These are phyloP conservation scores for Citrullus amarus DNA, from an alignment of 306 rosid genomes.

Conservation along the genomic window DNA sequence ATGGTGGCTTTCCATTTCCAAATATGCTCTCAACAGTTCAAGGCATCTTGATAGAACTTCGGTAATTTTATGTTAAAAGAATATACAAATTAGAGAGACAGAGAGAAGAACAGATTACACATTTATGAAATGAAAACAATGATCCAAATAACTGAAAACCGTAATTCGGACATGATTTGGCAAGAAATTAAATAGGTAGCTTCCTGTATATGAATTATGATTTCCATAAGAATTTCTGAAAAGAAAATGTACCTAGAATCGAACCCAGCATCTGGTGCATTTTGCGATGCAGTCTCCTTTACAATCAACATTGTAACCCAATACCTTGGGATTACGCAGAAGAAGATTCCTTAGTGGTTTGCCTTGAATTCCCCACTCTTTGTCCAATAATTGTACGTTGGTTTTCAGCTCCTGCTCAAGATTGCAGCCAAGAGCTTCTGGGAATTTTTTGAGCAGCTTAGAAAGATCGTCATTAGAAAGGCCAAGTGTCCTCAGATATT, in stretches of 20 bases:
- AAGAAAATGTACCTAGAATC: conserved; percentile 36
- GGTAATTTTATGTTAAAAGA: neutral
- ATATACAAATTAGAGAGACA: neutral
- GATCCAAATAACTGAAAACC: neutral
- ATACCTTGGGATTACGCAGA: conserved; percentile 72
- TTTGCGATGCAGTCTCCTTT: conserved; percentile 90
- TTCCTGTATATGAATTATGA: neutral
- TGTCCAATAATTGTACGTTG: conserved; percentile 55
- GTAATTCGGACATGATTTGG: neutral
- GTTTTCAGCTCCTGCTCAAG: conserved; percentile 59
- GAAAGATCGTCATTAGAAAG: conserved; percentile 66
- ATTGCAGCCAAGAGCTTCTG: conserved; percentile 84
- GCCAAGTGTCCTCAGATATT: conserved; percentile 55
- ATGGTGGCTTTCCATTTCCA: neutral
- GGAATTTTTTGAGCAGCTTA: conserved; percentile 80
- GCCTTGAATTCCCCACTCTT: conserved; percentile 67
- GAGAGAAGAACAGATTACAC: neutral
- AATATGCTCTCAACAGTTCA: neutral
- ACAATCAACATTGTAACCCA: conserved; percentile 83
- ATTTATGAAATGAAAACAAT: neutral
- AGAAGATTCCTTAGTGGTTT: conserved; percentile 67
- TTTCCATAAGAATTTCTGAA: neutral
- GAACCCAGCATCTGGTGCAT: conserved; percentile 96
- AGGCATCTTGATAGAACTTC: neutral
- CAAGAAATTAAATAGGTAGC: neutral